Evolutionary conservation across 352 stramenopile genomes (phyloP), one percentile per base, ranked within the genome.

Genomic region (Halophytophthora polymorphica): DNA sequence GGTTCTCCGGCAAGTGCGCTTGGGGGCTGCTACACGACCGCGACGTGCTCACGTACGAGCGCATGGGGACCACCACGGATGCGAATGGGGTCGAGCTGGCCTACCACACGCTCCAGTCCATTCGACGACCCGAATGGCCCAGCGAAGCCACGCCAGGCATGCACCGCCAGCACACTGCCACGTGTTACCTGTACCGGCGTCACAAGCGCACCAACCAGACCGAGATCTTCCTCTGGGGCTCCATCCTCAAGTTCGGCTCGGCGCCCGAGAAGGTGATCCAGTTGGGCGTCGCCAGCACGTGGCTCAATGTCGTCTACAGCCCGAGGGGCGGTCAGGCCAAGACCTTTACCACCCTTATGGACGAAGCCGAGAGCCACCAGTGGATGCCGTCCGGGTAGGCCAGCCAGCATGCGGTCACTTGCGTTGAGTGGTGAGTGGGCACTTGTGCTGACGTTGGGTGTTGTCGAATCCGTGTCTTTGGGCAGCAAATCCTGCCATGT

Each of bases 81-180:
- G 56, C 46, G 0, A 44, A 69, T 10, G 66, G 66, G 6, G 56
- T 71, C 34, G 62, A 74, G 42, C 49, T 74, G 33, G 59, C 53
- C n/a, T 80, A 73, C 44, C 70, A 80, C 43, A 61, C 71, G 6
- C 23, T 80, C 38, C 63, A 73, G 44, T 80, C 70, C 0, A 75
- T 80, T 35, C 65, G 71, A 12, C 51, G 66, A 13, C 56, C 59
- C n/a, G 64, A 80, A 45, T 80, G 66, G 66, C 66, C 69, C 8
- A 58, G 53, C 2, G 65, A 69, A 35, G 53, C 53, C 21, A 64
- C 67, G 3, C 69, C 66, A 6, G 64, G 66, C 4, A 62, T 77
- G 51, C 56, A 64, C 12, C 69, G 69, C 3, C 66, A 66, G 19
- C 50, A 62, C 39, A 69, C 67, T 0, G 53, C 66, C n/a, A 63